A percentile compares a stretch with the other conserved stretches of the same genome.
These are phyloP conservation scores for Lasiodiplodia sp. DNA, from an alignment of 2,329 filamentous ascomycete genomes.

Conservation along the genomic window DNA sequence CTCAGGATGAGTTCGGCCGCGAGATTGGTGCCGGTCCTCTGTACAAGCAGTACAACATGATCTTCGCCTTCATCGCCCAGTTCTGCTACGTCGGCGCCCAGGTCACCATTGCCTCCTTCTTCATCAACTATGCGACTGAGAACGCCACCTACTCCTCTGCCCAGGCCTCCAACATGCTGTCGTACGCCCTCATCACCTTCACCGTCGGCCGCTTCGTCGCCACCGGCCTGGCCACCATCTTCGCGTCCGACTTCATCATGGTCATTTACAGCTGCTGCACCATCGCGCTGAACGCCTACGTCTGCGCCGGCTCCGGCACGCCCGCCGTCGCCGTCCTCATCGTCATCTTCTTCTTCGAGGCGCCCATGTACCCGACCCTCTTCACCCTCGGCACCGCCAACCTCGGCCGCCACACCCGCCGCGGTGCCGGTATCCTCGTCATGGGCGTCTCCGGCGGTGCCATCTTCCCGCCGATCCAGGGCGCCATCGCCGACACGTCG, in stretches of 20 bases:
- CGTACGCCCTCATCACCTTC: conserved; percentile 49
- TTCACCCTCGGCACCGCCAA: conserved; percentile 51
- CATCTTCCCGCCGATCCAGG: conserved; percentile 46
- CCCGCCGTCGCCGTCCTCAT: conserved; percentile 45
- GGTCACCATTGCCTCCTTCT: conserved; percentile 46
- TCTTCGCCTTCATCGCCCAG: conserved; percentile 46
- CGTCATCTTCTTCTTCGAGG: conserved; percentile 48
- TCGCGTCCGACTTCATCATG: conserved; percentile 48
- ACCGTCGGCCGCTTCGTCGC: conserved; percentile 49
- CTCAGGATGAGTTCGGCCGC: conserved; percentile 40
- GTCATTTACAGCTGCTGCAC: conserved; percentile 37
- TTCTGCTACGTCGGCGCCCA: conserved; percentile 50
- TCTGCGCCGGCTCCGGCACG: conserved; percentile 41
- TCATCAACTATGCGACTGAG: conserved; percentile 51
- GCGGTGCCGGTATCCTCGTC: conserved; percentile 51
- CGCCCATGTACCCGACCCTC: conserved; percentile 47
- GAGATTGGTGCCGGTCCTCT: conserved; percentile 43
- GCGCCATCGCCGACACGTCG: conserved; percentile 47
- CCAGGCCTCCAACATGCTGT: conserved; percentile 46
- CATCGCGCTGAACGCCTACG: conserved; percentile 42
- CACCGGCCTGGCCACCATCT: conserved; percentile 36
- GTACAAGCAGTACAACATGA: conserved; percentile 51
- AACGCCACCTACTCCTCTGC: conserved; percentile 39
- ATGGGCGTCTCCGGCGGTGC: conserved; percentile 47
- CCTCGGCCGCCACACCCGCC: conserved; percentile 48